Evolutionary conservation across 2,329 filamentous ascomycete species (phyloP), one percentile per base, ranked within the genome.

Genomic region (Diaporthe citriasiana): DNA sequence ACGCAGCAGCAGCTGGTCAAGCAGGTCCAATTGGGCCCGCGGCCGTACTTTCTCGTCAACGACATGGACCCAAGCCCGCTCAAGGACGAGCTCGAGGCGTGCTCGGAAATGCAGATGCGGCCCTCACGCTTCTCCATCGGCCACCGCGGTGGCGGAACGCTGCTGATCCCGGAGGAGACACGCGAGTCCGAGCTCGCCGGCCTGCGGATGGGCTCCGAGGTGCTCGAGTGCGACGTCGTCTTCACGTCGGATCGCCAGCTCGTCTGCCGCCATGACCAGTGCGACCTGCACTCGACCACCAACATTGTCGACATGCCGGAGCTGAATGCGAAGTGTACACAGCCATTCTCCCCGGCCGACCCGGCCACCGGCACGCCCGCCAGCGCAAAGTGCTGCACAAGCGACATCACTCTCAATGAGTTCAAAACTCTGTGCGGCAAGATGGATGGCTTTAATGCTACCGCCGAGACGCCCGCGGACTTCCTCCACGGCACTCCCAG

Each of bases 401-500:
- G 88, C 77, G 93, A 94, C 79, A 89, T 94, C 79, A 93, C 92
- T 0, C 83, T 92, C 47, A 86, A 86, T 59, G 93, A 94, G 82
- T 93, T 90, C 85, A 89, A 90, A 82, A 85, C 87, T 7, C 88
- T 94, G 7, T 94, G 92, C 83, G 88, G 88, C 78, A 93, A 93
- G 83, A 93, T 93, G 91, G 92, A 94, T 79, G 89, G 89, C 66
- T 88, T 83, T 79, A 91, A 92, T 78, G 81, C 85, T 76, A 87
- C 84, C 59, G 92, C 90, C 45, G 88, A 88, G 27, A 93, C 87
- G 1, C 83, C 89, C 0, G 81, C 85, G 50, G 88, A 89, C 77
- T 93, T 88, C 83, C 87, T 90, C 74, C 82, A 85, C 78, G 89
- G 90, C 72, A 92, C 90, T 0, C 87, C 90, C 0, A 82, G 82